Base-by-base conservation (phyloP, 2,329 filamentous ascomycete genomes). In the Fusarium cicatricum region DNA sequence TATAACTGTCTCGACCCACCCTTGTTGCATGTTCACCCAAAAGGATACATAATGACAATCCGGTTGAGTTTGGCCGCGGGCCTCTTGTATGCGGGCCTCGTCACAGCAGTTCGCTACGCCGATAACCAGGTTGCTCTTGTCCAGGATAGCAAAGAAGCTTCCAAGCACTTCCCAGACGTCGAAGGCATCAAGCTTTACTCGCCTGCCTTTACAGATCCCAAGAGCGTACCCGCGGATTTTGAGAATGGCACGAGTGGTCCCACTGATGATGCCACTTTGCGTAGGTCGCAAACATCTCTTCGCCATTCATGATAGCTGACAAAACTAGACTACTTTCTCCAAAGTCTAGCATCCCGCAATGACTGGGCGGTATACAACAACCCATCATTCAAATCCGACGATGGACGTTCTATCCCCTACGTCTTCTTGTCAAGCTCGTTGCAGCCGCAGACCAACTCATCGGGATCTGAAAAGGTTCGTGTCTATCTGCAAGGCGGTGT, bases 181-280 rank as follows among this genome's bases (percentile, higher is more conserved):
- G 26, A 62, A 3, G 55, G 44, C 1, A 28, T 72, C 1, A 38
- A 71, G 6, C 55, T 72, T 1, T 39, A 53, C 14, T 71, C 70
- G 0, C 71, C 71, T 2, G 60, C 71, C 2, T 72, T 72, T 23
- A 40, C 32, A 5, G 46, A 56, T 3, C 55, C 60, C 0, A 51
- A 66, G 32, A 64, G 67, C 3, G 51, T 72, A 4, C 66, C 70
- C 0, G 42, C 44, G 3, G 57, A 58, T 1, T 72, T 70, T 12
- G 45, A 57, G 4, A 70, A 71, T 23, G 70, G 71, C 14, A 72
- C 68, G 0, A 64, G 58, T 14, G 71, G 70, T 1, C 70, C 70
- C 3, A 72, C 70, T 2, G 29, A 47, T 8, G 62, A 58, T 42
- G 49, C 59, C 1, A 55, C 62, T 2, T 1, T 65, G 36, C 53